A percentile compares a stretch with the other conserved stretches of the same genome.
Conservation (phyloP, 768 basidiomycete genomes). For the Termitomyces eurrhizus region DNA sequence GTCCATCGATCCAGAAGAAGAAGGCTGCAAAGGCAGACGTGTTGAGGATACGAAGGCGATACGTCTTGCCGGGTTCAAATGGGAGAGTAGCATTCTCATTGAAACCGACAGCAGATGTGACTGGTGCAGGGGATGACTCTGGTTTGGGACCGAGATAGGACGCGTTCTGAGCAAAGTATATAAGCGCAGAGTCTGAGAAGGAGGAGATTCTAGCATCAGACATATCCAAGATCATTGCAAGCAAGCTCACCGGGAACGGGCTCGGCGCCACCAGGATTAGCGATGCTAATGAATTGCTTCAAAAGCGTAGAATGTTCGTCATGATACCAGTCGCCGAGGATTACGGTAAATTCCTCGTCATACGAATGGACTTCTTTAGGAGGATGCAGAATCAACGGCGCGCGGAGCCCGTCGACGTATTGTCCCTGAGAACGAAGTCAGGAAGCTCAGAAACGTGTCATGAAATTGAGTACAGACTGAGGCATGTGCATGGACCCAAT, state of each 20-base stretch:
- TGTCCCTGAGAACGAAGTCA: slow-evolving; percentile 51
- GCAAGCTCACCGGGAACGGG: slow-evolving; percentile 69
- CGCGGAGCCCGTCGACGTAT: slow-evolving; percentile 91
- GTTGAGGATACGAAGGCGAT: slow-evolving; percentile 86
- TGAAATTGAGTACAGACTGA: slow-evolving; percentile 29
- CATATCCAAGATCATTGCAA: neutral
- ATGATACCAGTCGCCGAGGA: slow-evolving; percentile 94
- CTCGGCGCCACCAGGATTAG: slow-evolving; percentile 82
- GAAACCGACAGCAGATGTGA: slow-evolving; percentile 66
- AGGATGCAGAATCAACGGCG: slow-evolving; percentile 78
- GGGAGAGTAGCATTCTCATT: slow-evolving; percentile 84
- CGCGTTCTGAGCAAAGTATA: slow-evolving; percentile 79
- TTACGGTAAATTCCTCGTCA: slow-evolving; percentile 86
- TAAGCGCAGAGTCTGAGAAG: slow-evolving; percentile 62
- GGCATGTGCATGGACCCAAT: slow-evolving; percentile 76
- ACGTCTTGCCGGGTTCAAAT: slow-evolving; percentile 86
- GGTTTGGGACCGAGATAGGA: slow-evolving; percentile 62
- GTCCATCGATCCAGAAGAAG: slow-evolving; percentile 88
- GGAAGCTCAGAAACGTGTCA: neutral
- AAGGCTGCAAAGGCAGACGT: slow-evolving; percentile 70
- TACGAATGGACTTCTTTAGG: slow-evolving; percentile 64
- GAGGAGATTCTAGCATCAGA: neutral
- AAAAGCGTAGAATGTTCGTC: slow-evolving; percentile 61
- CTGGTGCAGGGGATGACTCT: slow-evolving; percentile 45
- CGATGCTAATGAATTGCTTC: slow-evolving; percentile 60